Conservation (phyloP, 225 moss, liverwort and hornwort species). For the Climacium dendroides region DNA sequence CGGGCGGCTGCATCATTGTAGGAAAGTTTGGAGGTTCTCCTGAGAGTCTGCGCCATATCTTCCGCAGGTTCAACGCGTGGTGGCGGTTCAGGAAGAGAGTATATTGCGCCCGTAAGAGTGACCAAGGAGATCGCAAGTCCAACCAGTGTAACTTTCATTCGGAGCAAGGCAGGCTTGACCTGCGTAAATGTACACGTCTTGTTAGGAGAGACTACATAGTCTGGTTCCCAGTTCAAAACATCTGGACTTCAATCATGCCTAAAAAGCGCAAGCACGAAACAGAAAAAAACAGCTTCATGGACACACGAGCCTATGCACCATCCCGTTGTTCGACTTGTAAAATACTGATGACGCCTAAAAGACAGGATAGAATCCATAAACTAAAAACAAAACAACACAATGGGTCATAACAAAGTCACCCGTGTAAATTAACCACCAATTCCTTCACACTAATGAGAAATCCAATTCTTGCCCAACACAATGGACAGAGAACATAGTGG, state of each 20-base stretch:
- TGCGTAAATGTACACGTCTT: constrained; percentile 2
- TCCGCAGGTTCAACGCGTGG: constrained; percentile 9
- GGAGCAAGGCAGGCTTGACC: constrained; percentile 87
- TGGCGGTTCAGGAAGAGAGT: constrained; percentile 56
- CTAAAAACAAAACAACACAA: neutral
- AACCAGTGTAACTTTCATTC: constrained; percentile 71
- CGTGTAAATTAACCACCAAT: neutral
- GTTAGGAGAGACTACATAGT: neutral
- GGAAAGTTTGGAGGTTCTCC: constrained; percentile 7
- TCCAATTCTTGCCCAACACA: neutral
- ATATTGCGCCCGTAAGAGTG: constrained; percentile 48
- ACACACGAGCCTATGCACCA: neutral
- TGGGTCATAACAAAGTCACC: neutral
- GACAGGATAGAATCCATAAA: neutral
- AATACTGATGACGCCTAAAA: neutral
- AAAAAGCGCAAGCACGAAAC: neutral
- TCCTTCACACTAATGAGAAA: neutral
- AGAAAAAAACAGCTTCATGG: neutral
- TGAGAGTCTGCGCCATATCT: constrained; percentile 4
- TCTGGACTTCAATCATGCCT: neutral
- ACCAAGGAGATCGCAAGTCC: constrained; percentile 60
- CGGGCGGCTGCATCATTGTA: constrained; percentile 41
- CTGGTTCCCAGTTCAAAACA: neutral
- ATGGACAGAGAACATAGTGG: neutral
- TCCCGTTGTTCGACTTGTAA: neutral